Base-by-base conservation (phyloP, 2,329 filamentous ascomycete species). In the Hymenoscyphus fraxineus region DNA sequence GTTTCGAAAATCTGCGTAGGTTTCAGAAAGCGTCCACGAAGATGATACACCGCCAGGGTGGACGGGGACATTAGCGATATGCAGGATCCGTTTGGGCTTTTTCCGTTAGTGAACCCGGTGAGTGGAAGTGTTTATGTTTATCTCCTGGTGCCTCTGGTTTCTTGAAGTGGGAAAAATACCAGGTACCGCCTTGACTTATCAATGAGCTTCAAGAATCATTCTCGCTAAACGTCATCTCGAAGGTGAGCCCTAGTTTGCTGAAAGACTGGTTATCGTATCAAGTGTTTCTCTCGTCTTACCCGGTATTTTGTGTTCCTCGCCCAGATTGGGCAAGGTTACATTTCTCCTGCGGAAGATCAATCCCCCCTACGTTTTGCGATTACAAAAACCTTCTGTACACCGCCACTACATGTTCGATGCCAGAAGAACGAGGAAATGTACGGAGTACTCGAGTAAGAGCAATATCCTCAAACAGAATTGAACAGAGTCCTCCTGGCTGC, bases 321-420 rank as follows among this genome's bases (percentile, higher is more conserved):
- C 15, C 54, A 31, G 31, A 27, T 22, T 38, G 47, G 19, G 19
- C 55, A 58, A 39, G 55, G 55, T 58, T 58, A 58, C 55, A 58
- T 58, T 35, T 39, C 31, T 39, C 31, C 55, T 58, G 19, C 41
- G 38, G 22, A n/a, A 59, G 15, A 12, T 22, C n/a, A 54, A 54
- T 27, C 13, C 10, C 47, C 19, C 47, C 19, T 54, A 54, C 22
- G 10, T 54, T 19, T 54, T 22, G 22, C 47, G 61, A 19, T 39
- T 58, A 59, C 47, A 27, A 66, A n/a, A 63, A 13, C 60, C 60
- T 60, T 64, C 59, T 56, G 32, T 40, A 54, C 39, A 22, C 60
- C 65, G 69, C 69, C 67, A 71, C 68, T 64, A 71, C 68, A 69
- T 65, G 67, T 51, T 61, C 61, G 63, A 66, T 60, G 64, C 58